A percentile compares a stretch with the other conserved stretches of the same genome.
These are phyloP conservation scores for Sclerotinia sclerotiorum DNA, from an alignment of 2,329 filamentous ascomycete genomes.

Conservation along the genomic window DNA sequence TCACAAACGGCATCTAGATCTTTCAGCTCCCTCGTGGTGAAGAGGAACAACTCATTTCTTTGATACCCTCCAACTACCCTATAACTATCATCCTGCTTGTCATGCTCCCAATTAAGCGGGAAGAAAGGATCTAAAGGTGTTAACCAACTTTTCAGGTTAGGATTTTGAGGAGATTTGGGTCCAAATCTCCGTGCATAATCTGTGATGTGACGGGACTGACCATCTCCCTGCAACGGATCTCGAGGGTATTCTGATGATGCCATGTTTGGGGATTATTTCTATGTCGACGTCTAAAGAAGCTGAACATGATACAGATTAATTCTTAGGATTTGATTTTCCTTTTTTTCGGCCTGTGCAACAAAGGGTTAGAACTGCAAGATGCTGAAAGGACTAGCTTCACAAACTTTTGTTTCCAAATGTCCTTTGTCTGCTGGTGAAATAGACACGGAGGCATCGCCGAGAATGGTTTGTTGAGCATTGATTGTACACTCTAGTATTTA, in stretches of 20 bases:
- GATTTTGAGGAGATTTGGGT: not conserved
- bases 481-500: no score
- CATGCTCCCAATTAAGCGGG: not conserved
- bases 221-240: not conserved
- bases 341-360: not conserved
- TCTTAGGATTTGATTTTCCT: not conserved
- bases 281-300: not conserved
- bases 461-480: not conserved
- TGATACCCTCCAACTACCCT: not conserved
- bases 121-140: conserved; percentile 2
- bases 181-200: not conserved
- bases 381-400: not conserved
- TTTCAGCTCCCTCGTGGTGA: conserved; percentile 11
- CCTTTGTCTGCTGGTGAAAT: not conserved
- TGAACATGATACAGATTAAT: not conserved
- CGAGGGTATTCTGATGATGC: no score
- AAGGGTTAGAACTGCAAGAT: not conserved
- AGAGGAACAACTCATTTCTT: not conserved
- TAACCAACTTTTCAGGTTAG: not conserved
- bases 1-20: conserved; percentile 12
- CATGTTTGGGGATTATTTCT: not conserved
- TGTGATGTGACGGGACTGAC: not conserved
- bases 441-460: not conserved
- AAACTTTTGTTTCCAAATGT: not conserved
- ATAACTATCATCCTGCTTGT: not conserved